Evolutionary conservation across 495 filamentous ascomycete species (phyloP), one percentile per base, ranked within the genome.

Genomic region (Podospora tetraspora): DNA sequence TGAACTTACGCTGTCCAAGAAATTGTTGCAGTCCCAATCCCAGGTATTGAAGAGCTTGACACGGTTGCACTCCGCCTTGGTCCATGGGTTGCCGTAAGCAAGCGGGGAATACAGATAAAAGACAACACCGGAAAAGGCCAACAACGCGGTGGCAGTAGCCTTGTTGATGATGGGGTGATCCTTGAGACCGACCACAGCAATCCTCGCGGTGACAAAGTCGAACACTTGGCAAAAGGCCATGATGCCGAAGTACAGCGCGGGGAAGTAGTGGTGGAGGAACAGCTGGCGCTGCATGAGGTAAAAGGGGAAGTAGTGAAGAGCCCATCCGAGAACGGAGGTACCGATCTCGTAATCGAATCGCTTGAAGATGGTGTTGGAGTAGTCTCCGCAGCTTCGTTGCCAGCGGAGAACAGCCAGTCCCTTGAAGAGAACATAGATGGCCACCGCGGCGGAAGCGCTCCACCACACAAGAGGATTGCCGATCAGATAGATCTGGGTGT

Each of bases 341-440:
- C 95, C 95, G 72, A 98, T 86, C 77, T 99, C 95, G 75, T 97
- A 98, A 80, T 98, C 95, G 76, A 98, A 98, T 56, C 95, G 90
- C 80, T 95, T 95, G 86, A 97, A 96, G 57, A 84, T 89, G 23
- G 87, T 75, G 71, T 89, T 86, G 30, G 84, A 79, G 79, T 99
- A 98, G 82, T 99, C 95, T 66, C 85, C 85, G 83, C 85, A 97
- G 68, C 88, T 91, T 69, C 95, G 88, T 79, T 99, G 95, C 95
- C 95, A 99, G 32, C 95, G 88, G 64, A 99, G 86, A 68, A 97
- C 78, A 24, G 96, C 89, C 19, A 98, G 79, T 43, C 84, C 93
- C 80, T 98, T 98, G 84, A 98, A 94, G 19, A 87, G 71, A 60
- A 89, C 77, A 71, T 96, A 99, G 56, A 92, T 79, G 24, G 79